phyloP scores from a whole-genome alignment of 2,329 filamentous ascomycete species.

The Diaporthe citriasiana region DNA sequence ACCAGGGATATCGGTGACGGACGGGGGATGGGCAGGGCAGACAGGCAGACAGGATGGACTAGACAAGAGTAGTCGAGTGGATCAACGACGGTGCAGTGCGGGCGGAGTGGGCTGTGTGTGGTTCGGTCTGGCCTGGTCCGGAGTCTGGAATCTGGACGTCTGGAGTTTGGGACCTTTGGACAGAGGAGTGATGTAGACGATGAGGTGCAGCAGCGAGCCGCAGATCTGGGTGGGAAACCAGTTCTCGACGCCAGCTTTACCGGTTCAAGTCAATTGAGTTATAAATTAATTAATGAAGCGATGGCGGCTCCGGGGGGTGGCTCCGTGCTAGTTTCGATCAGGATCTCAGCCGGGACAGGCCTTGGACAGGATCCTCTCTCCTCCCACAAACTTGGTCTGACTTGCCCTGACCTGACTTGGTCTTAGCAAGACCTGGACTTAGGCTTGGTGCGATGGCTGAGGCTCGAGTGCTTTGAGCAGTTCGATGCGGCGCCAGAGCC shows the following conservation, averaged over 20 bases:
- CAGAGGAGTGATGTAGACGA: constrained; percentile 5
- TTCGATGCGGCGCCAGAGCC: constrained; percentile 6
- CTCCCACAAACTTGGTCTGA: background rate
- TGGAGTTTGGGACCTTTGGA: background rate
- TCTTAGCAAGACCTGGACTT: background rate
- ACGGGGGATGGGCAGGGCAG: background rate
- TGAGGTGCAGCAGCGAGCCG: constrained; percentile 24
- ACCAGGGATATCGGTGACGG: constrained; percentile 33
- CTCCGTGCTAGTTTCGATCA: constrained; percentile 33
- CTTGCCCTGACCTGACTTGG: background rate
- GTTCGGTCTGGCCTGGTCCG: constrained; percentile 19
- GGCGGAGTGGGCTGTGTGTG: constrained; percentile 16
- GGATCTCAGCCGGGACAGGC: constrained; percentile 21
- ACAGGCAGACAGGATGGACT: background rate
- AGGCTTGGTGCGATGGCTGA: background rate
- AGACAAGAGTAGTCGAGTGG: constrained; percentile 13
- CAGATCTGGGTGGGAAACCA: constrained; percentile 28
- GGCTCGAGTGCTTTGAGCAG: constrained; percentile 30
- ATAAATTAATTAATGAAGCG: constrained; percentile 32
- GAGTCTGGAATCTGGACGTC: background rate
- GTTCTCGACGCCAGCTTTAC: constrained; percentile 29
- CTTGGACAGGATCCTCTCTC: constrained; percentile 14
- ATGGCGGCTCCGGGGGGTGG: constrained; percentile 29
- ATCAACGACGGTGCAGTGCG: constrained; percentile 16
- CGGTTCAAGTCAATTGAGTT: constrained; percentile 24